Base-by-base conservation (phyloP, 2,329 filamentous ascomycete species). In the Lachnellula arida region DNA sequence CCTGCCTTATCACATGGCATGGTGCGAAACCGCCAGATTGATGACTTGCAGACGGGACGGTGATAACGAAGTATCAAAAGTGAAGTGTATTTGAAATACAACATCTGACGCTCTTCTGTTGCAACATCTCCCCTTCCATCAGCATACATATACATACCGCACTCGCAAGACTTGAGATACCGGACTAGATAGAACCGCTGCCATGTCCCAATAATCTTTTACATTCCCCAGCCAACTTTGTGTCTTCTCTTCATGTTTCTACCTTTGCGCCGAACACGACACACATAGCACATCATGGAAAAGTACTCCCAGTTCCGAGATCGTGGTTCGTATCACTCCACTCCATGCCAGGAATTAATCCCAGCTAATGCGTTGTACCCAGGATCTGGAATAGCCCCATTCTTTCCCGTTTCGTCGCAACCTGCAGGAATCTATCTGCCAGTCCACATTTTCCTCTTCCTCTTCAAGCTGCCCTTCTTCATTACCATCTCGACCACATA, bases 381-480 rank as follows among this genome's bases (percentile, higher is more conserved):
- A 97, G 93, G 92, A 63, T 96, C 94, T 63, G 93, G 94, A 67
- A 95, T 99, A 71, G 90, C 94, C 62, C 94, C 94, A 56, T 99
- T 99, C 76, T 86, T 97, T 60, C 92, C 94, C 15, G 81, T 92
- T 54, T 80, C 85, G 17, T 82, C 87, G 6, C 82, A 85, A 48
- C 76, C 84, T 23, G 81, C 86, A 11, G 74, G 81, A 56, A 70
- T 89, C 58, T 82, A 84, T 62, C 78, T 84, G 15, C 76, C 89
- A 17, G 70, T 89, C 54, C 84, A 89, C 66, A 67, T 84, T 56
- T 80, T 88, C 70, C 78, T 97, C 65, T 96, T 97, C 76, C 75
- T 85, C 71, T 76, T 94, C 68, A 89, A 93, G 54, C 78, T 96
- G 6, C 89, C 91, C 1, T 72, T 96, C 55, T 86, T 97, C 70